Evolutionary conservation across 169 alveolate species (phyloP), one percentile per base, ranked within the genome.

Genomic region (Cardiosporidium cionae): DNA sequence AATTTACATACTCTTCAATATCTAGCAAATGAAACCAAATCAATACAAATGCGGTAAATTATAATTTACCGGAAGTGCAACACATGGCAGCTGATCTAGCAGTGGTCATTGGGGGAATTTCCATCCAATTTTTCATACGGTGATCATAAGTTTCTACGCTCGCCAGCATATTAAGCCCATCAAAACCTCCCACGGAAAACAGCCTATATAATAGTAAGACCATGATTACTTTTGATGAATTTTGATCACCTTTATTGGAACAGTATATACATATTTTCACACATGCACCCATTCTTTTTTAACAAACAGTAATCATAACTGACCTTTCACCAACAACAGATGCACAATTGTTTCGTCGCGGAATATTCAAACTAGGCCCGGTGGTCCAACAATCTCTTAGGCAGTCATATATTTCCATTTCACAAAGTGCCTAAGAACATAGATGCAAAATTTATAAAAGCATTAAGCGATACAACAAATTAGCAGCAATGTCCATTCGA

Each of bases 371-470:
- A 29, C 90, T 68, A 37, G 92, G 85, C 28, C 80, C 84, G 31
- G 84, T 72, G 70, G 72, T 82, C 96, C 96, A 91, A 6, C 82
- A 70, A 69, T 89, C 96, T 7, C 94, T 77, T 52, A 91, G 82
- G 22, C 92, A 71, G 79, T 91, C 96, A 80, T 89, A 91, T 63
- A 91, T 89, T 86, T 91, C 96, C 23, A 89, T 87, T 70, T 91
- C 96, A 73, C 93, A 89, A 32, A 91, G 83, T n/a, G 96, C 96
- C 80, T 83, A 28, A n/a, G 35, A 0, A n/a, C n/a, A n/a, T n/a
- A n/a, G n/a, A n/a, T n/a, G n/a, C n/a, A n/a, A n/a, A n/a, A n/a
- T n/a, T n/a, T n/a, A n/a, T n/a, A n/a, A n/a, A n/a, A n/a, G n/a
- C n/a, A n/a, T n/a, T n/a, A n/a, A n/a, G n/a, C n/a, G n/a, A n/a